Evolutionary conservation across 345 rosid genomes (phyloP).

Genomic region (Hibiscus trionum): DNA sequence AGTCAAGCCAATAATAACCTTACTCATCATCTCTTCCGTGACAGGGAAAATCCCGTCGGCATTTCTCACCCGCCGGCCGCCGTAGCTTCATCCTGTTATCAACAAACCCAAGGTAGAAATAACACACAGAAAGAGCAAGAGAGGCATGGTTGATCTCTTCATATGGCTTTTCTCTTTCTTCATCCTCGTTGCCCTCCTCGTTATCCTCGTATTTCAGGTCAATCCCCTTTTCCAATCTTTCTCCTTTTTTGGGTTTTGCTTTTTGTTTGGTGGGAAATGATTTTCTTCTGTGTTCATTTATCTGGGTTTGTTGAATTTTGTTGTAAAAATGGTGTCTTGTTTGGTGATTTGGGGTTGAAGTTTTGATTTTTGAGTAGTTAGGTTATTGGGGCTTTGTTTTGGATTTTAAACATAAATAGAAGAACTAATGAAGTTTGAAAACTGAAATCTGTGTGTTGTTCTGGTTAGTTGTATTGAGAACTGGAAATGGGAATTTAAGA

Average conservation of each 20-base stretch:
- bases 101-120: slow-evolving; percentile 1
- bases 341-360: neutral
- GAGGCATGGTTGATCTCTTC: slow-evolving; percentile 70
- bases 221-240: neutral
- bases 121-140: slow-evolving; percentile 13
- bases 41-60: neutral
- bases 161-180: slow-evolving; percentile 83
- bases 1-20: neutral
- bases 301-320: neutral
- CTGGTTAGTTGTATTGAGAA: neutral
- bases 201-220: slow-evolving; percentile 79
- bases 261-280: neutral
- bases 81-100: neutral
- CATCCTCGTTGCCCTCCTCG: slow-evolving; percentile 62
- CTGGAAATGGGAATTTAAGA: neutral
- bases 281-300: neutral
- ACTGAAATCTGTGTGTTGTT: neutral
- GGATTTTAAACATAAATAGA: neutral
- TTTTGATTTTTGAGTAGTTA: neutral
- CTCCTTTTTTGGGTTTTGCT: neutral
- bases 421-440: neutral
- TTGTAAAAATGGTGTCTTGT: neutral
- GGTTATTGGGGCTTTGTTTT: neutral
- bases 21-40: neutral
- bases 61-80: neutral